Base-by-base conservation (phyloP, 768 basidiomycete species). In the Austroboletus festivus region DNA sequence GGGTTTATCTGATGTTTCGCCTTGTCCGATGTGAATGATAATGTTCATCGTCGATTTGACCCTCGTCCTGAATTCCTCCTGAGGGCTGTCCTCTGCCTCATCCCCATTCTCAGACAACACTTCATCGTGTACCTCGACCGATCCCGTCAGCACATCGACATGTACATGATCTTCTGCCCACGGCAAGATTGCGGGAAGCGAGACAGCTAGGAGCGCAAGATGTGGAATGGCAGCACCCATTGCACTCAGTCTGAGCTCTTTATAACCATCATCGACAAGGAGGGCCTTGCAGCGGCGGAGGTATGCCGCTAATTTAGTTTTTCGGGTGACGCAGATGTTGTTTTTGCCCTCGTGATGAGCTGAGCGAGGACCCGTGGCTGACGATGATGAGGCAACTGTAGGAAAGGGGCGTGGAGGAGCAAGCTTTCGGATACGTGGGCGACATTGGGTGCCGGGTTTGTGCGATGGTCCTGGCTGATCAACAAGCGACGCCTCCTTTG, bases 171-270 rank as follows among this genome's bases (percentile, higher is more conserved):
- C 77, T 31, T 68, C 63, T 1, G 79, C 56, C 58, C 80, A 89
- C 0, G 89, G 88, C 11, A 94, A 73, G 41, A 85, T 81, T 3
- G 77, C 73, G 0, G 89, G 87, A 23, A 93, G 73, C 19, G 89
- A 83, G 5, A 83, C 76, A 12, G 78, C 69, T 13, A 95, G 74
- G 40, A 81, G 81, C 23, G 86, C 68, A 20, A 91, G 79, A 57
- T 83, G 84, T 3, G 92, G 90, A 48, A 94, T 93, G 2, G 93
- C 90, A 5, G 92, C 92, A 21, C 90, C 92, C 82, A 93, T 86
- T 6, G 89, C 92, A 50, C 78, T 81, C 38, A 94, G 67, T 63
- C 83, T 80, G 26, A 94, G 66, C 5, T 79, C 82, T 53, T 85
- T 85, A 60, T 88, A 89, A 83, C 86, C 89, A 53, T 91, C 82